These are phyloP conservation scores for Ceratocystis eucalypticola DNA, from an alignment of 2,329 filamentous ascomycete species.

Conservation along the genomic window DNA sequence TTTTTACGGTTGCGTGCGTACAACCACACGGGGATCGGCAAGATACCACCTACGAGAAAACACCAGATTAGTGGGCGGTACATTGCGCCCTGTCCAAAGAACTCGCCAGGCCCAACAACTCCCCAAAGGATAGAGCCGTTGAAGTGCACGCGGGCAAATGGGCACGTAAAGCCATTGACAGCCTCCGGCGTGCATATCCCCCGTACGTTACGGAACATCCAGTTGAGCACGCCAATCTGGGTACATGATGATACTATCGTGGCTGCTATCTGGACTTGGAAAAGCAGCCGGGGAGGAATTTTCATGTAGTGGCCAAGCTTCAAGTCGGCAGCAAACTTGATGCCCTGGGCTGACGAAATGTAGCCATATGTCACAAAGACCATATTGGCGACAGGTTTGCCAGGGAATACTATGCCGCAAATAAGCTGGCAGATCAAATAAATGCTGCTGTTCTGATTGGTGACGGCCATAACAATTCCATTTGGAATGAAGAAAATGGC, in stretches of 20 bases:
- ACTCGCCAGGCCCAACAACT: conserved; percentile 67
- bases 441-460: conserved; percentile 76
- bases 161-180: conserved; percentile 79
- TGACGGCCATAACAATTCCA: conserved; percentile 86
- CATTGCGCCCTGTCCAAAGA: conserved; percentile 63
- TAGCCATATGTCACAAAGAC: conserved; percentile 87
- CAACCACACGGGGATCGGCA: conserved; percentile 62
- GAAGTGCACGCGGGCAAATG: conserved; percentile 77
- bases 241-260: conserved; percentile 65
- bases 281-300: conserved; percentile 65
- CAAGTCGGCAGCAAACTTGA: conserved; percentile 77
- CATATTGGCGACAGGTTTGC: conserved; percentile 81
- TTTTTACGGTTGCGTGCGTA: conserved; percentile 46
- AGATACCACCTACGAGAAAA: conserved; percentile 61
- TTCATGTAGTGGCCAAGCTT: conserved; percentile 86
- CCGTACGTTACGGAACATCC: conserved; percentile 71
- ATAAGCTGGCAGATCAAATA: conserved; percentile 79
- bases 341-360: conserved; percentile 75
- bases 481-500: conserved; percentile 77
- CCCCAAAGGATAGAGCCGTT: conserved; percentile 85
- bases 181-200: conserved; percentile 65
- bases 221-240: conserved; percentile 74
- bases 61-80: conserved; percentile 71
- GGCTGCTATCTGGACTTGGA: conserved; percentile 63
- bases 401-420: conserved; percentile 69